Conservation (phyloP, 345 rosid species). For the Erysimum cheiranthoides region DNA sequence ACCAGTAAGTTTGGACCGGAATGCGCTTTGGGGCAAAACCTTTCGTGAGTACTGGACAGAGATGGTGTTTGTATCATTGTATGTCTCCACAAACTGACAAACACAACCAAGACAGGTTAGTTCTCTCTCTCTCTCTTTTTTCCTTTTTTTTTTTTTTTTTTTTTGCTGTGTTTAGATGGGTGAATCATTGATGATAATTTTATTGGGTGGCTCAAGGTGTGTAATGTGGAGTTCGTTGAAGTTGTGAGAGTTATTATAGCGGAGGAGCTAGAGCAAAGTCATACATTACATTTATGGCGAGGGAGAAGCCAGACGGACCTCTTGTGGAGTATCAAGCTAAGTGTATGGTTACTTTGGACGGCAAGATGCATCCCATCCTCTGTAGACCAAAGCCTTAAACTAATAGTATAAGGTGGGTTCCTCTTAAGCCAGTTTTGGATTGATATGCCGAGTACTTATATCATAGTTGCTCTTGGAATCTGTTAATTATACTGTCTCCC, state of each 20-base stretch:
- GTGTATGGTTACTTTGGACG: constrained; percentile 8
- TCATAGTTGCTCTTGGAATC: no score
- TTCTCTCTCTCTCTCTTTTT: background rate
- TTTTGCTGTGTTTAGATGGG: background rate
- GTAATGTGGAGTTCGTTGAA: constrained; percentile 16
- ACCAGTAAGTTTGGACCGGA: background rate
- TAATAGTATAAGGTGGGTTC: no score
- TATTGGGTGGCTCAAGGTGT: background rate
- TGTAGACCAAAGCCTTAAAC: constrained; percentile 22
- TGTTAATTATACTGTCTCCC: no score
- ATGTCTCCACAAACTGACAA: background rate
- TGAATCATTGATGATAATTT: no score
- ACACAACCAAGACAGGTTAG: constrained; percentile 3
- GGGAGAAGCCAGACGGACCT: constrained; percentile 22
- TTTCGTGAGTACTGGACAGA: background rate
- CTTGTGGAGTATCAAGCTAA: constrained; percentile 31
- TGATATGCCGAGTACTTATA: no score
- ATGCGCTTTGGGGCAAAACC: background rate
- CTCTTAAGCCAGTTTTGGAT: no score
- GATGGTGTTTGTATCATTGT: background rate
- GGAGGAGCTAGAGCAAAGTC: constrained; percentile 21
- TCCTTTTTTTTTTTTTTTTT: no score
- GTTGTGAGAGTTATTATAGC: background rate
- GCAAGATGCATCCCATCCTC: constrained; percentile 21
- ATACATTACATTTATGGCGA: constrained; percentile 31